Conservation (phyloP, 768 basidiomycete genomes). For the Amanita fuliginea region DNA sequence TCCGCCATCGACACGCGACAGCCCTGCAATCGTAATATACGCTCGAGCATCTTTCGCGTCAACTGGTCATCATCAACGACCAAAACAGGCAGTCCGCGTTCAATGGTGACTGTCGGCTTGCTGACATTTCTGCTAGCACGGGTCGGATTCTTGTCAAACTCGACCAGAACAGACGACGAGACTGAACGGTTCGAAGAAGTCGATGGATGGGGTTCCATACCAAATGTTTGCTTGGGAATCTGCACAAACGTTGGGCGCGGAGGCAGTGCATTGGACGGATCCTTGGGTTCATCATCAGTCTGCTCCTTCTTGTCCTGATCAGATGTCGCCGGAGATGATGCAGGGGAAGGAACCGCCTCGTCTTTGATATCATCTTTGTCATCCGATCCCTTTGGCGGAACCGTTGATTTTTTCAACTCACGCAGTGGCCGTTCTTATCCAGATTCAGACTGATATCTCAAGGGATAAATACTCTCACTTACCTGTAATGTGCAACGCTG, state of each 20-base stretch:
- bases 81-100: constrained; percentile 49
- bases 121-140: constrained; percentile 28
- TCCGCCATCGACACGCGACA: constrained; percentile 74
- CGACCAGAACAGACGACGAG: constrained; percentile 20
- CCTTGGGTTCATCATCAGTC: not conserved
- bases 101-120: constrained; percentile 27
- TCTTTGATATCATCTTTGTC: not conserved
- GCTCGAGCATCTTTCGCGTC: constrained; percentile 72
- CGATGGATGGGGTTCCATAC: constrained; percentile 16
- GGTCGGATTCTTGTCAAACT: constrained; percentile 26
- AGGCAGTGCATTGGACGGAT: not conserved
- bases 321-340: not conserved
- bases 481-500: not conserved
- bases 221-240: constrained; percentile 19
- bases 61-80: constrained; percentile 80
- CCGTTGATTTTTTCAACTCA: not conserved
- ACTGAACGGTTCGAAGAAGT: constrained; percentile 15
- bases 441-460: not conserved
- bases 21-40: constrained; percentile 68
- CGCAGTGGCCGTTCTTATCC: not conserved
- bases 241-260: constrained; percentile 29
- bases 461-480: not conserved
- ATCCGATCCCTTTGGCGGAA: not conserved
- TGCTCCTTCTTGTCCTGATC: not conserved
- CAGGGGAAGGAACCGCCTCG: not conserved